These are phyloP conservation scores for Sporobolomyces phaffii DNA, from an alignment of 768 basidiomycete species.

Conservation along the genomic window DNA sequence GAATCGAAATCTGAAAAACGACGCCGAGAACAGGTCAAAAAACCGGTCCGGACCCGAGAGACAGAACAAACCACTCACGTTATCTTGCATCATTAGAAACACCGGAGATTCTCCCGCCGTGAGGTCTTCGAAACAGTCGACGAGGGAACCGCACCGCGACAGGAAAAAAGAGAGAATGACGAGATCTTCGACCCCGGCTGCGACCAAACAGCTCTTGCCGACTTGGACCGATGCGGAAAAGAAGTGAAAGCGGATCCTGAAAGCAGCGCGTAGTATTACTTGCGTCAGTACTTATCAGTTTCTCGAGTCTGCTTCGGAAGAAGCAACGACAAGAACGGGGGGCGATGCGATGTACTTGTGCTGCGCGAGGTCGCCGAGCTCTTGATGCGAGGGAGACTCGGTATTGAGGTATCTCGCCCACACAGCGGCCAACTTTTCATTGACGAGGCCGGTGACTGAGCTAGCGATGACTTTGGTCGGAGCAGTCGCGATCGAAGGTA, in stretches of 20 bases:
- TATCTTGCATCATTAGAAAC: neutral
- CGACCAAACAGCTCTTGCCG: conserved; percentile 4
- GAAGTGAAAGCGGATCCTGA: neutral
- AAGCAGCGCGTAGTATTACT: too few relatives aligned
- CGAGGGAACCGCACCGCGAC: neutral
- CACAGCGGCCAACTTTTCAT: conserved; percentile 7
- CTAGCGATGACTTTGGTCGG: conserved; percentile 5
- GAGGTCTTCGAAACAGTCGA: conserved; percentile 19
- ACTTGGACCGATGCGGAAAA: neutral
- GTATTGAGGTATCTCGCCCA: conserved; percentile 17
- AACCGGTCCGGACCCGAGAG: too few relatives aligned
- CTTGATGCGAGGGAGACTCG: neutral
- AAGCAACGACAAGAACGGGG: too few relatives aligned
- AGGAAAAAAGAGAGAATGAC: conserved; percentile 1
- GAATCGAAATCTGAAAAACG: neutral
- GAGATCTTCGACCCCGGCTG: neutral
- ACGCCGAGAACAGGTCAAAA: too few relatives aligned
- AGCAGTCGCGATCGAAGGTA: neutral
- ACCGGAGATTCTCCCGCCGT: conserved; percentile 5
- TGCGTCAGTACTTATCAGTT: too few relatives aligned
- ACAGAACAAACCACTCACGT: too few relatives aligned
- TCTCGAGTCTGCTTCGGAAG: too few relatives aligned
- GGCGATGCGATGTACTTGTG: neutral
- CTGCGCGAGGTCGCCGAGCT: neutral
- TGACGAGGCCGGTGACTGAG: conserved; percentile 2